Evolutionary conservation across 2,329 filamentous ascomycete genomes (phyloP).

Genomic region (Colletotrichum orbiculare): DNA sequence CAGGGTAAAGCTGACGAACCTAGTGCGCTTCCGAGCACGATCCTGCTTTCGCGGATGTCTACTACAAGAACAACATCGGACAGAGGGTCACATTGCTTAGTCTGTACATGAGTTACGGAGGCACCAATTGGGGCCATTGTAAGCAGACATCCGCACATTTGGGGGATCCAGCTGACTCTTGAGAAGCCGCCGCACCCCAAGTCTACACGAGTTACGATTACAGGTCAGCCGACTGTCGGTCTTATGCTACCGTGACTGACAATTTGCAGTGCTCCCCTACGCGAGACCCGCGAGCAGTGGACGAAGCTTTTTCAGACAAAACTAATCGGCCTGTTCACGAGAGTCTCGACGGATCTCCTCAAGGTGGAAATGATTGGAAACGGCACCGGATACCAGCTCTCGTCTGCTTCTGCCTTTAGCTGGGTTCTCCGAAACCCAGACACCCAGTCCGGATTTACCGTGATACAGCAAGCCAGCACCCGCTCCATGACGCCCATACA

Average conservation of each 20-base stretch:
- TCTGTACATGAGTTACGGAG: slow-evolving; percentile 82
- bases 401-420: slow-evolving; percentile 55
- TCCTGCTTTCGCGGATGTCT: slow-evolving; percentile 79
- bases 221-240: slow-evolving; percentile 34
- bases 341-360: slow-evolving; percentile 60
- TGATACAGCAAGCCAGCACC: slow-evolving; percentile 58
- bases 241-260: not conserved
- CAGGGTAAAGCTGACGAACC: slow-evolving; percentile 61
- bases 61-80: slow-evolving; percentile 80
- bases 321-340: slow-evolving; percentile 63
- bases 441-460: slow-evolving; percentile 61
- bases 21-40: slow-evolving; percentile 72
- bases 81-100: slow-evolving; percentile 76
- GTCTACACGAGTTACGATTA: slow-evolving; percentile 71
- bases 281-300: slow-evolving; percentile 64
- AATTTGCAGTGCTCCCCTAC: slow-evolving; percentile 54
- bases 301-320: slow-evolving; percentile 66
- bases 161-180: not conserved
- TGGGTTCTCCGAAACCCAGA: slow-evolving; percentile 64
- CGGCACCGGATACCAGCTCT: slow-evolving; percentile 54
- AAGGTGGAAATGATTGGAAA: slow-evolving; percentile 66
- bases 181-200: slow-evolving; percentile 47
- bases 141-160: not conserved
- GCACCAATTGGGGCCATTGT: slow-evolving; percentile 83
- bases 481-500: slow-evolving; percentile 55